phyloP scores from a whole-genome alignment of 108 stramenopile species.

The Nitzschia sp. region DNA sequence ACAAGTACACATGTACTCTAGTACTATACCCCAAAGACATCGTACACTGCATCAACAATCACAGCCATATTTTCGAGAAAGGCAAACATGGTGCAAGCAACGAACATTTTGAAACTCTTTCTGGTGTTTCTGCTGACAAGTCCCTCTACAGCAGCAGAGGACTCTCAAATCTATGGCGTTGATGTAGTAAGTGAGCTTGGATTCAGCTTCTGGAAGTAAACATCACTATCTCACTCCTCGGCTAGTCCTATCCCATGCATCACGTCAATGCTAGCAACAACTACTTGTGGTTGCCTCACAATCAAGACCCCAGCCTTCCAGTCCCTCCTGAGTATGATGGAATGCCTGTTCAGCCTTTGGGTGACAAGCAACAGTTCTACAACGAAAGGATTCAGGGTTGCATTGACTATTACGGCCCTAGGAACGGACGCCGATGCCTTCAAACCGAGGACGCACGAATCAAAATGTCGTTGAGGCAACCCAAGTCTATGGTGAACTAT shows the following conservation, averaged over 20 bases:
- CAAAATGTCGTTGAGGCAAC: conserved; percentile 63
- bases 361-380: conserved; percentile 51
- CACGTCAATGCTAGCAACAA: conserved; percentile 40
- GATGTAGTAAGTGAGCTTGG: no score
- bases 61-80: no score
- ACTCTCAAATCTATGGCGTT: no score
- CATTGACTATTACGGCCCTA: conserved; percentile 46
- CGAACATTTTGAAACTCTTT: no score
- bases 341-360: conserved; percentile 47
- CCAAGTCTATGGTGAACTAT: conserved; percentile 57
- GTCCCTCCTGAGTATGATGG: conserved; percentile 32
- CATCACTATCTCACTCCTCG: no score
- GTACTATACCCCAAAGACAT: no score
- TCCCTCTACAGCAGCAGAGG: no score
- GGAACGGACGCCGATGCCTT: conserved; percentile 24
- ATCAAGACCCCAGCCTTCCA: conserved; percentile 31
- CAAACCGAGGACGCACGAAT: conserved; percentile 55
- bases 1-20: no score
- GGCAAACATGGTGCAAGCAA: no score
- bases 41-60: no score
- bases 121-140: no score
- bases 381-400: conserved; percentile 57
- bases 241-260: conserved; percentile 48
- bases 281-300: conserved; percentile 57
- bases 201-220: no score